Base-by-base conservation (phyloP, 345 rosid species). In the Moricandia arvensis region DNA sequence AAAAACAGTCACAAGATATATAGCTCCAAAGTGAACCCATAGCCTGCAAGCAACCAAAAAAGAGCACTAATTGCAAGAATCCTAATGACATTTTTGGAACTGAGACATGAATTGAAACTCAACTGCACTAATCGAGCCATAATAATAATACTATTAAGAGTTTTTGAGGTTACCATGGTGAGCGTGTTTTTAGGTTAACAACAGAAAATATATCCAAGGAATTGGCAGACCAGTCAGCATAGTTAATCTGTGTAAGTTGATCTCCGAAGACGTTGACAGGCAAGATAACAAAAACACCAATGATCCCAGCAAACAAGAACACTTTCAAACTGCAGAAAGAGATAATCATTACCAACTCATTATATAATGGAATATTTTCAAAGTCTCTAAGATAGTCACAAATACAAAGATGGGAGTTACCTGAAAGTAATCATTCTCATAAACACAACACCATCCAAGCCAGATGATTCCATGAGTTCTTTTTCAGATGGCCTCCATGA, bases 21-120 rank as follows among this genome's bases (percentile, higher is more conserved):
- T 89, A 71, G 92, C 89, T 62, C 80, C 69, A 68, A 94, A 94
- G 86, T 94, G 98, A 86, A 90, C 69, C 98, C 98, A 94, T 66
- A 94, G 89, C 91, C 98, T 94, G 84, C 67, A 71, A 76, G 67
- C 45, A 76, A 60, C 68, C 62, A 80, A 83, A 78, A 59, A 5
- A 59, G 43, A 27, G 17, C 35, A 63, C 11, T 31, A 34, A 62
- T 8, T 49, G 54, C 55, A 54, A 8, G 70, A 63, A 54, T 26
- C 41, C 63, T 63, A 35, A 31, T 31, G 9, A 38, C 11, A 31
- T 21, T 21, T 27, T 27, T 41, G 58, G 30, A 30, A 63, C 69
- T 24, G 30, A 63, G 41, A 34, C 31, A 37, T 6, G 27, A 7
- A 2, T 29, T 41, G 45, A 15, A 16, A 66, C 59, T 29, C 43